Base-by-base conservation (phyloP, 2,329 filamentous ascomycete genomes). In the Fusarium mundagurra region DNA sequence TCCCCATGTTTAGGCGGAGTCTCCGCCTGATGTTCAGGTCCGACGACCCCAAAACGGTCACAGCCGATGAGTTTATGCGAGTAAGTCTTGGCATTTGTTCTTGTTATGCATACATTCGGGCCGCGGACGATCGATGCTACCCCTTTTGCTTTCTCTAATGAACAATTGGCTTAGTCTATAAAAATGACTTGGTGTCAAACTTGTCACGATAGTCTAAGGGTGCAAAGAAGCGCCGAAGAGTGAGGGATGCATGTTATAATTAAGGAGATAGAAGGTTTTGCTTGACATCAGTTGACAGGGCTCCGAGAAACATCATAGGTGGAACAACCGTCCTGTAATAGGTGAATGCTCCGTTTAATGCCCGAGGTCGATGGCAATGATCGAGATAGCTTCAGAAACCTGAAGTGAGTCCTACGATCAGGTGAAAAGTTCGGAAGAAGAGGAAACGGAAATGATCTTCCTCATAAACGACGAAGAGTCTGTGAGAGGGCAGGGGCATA, bases 391-490 rank as follows among this genome's bases (percentile, higher is more conserved):
- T 50, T 59, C 55, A 59, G 0, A 6, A 14, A 27, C 6, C 0
- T 12, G 8, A 13, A 4, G 3, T 16, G 11, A 45, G 1, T 16
- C 22, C 4, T 20, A 47, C 48, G 29, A 48, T 29, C 34, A 29
- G 6, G 20, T 4, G 1, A 13, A 7, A 41, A 0, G 1, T 6
- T 14, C 27, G 27, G 27, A 31, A 8, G 22, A 7, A 48, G 11
- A 31, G 18, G 12, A 41, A 55, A 33, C 13, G 41, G 59, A 0
- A 38, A 51, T 6, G 60, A 64, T 55, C 33, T 54, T 38, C 57
- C 1, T 3, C 2, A 9, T 0, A 4, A 1, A 4, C 2, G 8
- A n/a, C 8, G 5, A 20, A 4, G 4, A 6, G 4, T 6, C 5
- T 9, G 2, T 5, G 12, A 31, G 16, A 2, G 9, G 14, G 8